A percentile compares a stretch with the other conserved stretches of the same genome.
Conservation (phyloP, 106 monocot genomes). For the Phalaenopsis equestris region DNA sequence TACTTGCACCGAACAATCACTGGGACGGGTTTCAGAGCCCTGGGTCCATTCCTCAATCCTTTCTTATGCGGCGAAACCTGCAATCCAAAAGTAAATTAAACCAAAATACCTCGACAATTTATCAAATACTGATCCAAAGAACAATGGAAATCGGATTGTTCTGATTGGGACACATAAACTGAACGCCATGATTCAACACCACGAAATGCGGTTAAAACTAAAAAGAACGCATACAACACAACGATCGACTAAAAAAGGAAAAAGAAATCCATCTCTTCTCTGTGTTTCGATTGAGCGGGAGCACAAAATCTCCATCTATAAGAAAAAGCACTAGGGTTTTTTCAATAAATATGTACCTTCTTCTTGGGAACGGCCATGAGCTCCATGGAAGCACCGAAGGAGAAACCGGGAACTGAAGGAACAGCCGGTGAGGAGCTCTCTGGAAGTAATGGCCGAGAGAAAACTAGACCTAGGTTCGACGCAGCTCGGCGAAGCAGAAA, state of each 20-base stretch:
- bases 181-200: background rate
- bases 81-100: background rate
- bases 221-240: background rate
- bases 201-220: background rate
- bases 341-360: constrained; percentile 25
- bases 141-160: background rate
- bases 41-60: constrained; percentile 85
- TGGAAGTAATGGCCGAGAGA: constrained; percentile 5
- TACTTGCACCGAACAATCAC: constrained; percentile 95
- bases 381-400: constrained; percentile 31
- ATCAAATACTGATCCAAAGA: background rate
- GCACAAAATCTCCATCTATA: background rate
- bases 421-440: constrained; percentile 2
- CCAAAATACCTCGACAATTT: background rate
- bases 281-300: background rate
- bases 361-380: constrained; percentile 80
- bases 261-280: background rate
- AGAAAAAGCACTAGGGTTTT: background rate
- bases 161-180: background rate
- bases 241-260: background rate
- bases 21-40: constrained; percentile 75
- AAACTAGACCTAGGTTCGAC: constrained; percentile 13
- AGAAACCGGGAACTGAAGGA: constrained; percentile 26
- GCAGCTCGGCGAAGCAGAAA: constrained; percentile 35
- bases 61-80: constrained; percentile 70